Evolutionary conservation across 129 eudicot species (phyloP).

Genomic region (Helianthus annuus): DNA sequence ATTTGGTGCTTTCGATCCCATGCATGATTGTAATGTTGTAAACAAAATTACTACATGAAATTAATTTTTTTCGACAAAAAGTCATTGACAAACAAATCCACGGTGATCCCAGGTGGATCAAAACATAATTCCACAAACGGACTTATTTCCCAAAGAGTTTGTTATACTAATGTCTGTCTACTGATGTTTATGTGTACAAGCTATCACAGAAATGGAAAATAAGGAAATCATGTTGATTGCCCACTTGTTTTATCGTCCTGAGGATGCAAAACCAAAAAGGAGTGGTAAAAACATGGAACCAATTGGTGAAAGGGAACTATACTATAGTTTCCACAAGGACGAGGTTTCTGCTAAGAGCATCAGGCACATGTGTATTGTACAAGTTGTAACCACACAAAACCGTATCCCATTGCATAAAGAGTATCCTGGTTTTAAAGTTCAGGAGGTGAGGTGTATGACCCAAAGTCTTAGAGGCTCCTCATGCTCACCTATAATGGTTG

Average conservation of each 20-base stretch:
- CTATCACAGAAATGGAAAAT: constrained; percentile 43
- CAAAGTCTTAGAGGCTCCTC: constrained; percentile 52
- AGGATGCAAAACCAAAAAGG: constrained; percentile 60
- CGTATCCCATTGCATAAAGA: constrained; percentile 63
- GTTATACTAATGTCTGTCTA: neutral
- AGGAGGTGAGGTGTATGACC: constrained; percentile 53
- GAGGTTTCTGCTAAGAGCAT: constrained; percentile 76
- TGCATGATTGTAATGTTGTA: too few relatives aligned
- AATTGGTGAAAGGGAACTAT: constrained; percentile 62
- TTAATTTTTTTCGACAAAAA: too few relatives aligned
- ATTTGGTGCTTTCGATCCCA: too few relatives aligned
- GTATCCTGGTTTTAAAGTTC: constrained; percentile 76
- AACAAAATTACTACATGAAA: too few relatives aligned
- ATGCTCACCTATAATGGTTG: constrained; percentile 69
- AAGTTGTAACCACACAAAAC: constrained; percentile 60
- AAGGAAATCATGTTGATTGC: constrained; percentile 59
- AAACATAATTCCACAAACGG: too few relatives aligned
- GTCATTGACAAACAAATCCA: too few relatives aligned
- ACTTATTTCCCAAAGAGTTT: too few relatives aligned
- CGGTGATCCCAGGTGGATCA: too few relatives aligned
- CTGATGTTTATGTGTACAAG: constrained; percentile 35
- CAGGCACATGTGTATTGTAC: constrained; percentile 82
- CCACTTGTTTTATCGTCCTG: constrained; percentile 90
- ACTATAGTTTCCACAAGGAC: constrained; percentile 80
- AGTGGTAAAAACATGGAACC: constrained; percentile 61